Conservation (phyloP, 768 basidiomycete genomes). For the Amanita muscaria region DNA sequence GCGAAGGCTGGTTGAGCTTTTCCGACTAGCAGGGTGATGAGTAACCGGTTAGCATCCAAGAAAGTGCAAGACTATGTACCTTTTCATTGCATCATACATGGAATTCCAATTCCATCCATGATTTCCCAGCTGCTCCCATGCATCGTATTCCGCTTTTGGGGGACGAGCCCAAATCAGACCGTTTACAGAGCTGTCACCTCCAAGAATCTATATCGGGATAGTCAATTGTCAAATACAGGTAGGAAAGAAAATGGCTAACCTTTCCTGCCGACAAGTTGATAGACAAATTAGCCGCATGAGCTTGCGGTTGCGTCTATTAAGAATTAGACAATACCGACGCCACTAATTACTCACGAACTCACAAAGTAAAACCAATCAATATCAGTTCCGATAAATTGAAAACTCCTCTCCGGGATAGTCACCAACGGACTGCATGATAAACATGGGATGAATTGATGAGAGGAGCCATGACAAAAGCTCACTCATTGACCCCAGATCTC, state of each 20-base stretch:
- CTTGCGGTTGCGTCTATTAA: constrained; percentile 18
- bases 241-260: constrained; percentile 8
- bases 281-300: constrained; percentile 14
- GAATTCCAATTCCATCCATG: constrained; percentile 15
- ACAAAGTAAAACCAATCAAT: constrained; percentile 22
- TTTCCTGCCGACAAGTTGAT: constrained; percentile 23
- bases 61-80: constrained; percentile 3
- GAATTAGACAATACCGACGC: neutral
- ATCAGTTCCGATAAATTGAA: constrained; percentile 19
- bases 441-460: too few relatives aligned
- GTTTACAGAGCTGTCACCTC: constrained; percentile 28
- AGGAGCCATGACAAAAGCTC: neutral
- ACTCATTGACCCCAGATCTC: constrained; percentile 16
- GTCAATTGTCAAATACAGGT: neutral
- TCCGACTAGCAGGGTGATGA: constrained; percentile 17
- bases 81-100: constrained; percentile 15
- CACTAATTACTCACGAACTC: constrained; percentile 1
- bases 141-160: constrained; percentile 13
- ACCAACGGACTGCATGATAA: constrained; percentile 14
- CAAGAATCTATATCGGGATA: constrained; percentile 20
- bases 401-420: constrained; percentile 21
- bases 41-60: neutral
- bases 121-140: constrained; percentile 11
- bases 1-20: constrained; percentile 18
- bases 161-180: constrained; percentile 28